A percentile compares a stretch with the other conserved stretches of the same genome.
Conservation (phyloP, 768 basidiomycete species). For the Coprinopsis sp. region DNA sequence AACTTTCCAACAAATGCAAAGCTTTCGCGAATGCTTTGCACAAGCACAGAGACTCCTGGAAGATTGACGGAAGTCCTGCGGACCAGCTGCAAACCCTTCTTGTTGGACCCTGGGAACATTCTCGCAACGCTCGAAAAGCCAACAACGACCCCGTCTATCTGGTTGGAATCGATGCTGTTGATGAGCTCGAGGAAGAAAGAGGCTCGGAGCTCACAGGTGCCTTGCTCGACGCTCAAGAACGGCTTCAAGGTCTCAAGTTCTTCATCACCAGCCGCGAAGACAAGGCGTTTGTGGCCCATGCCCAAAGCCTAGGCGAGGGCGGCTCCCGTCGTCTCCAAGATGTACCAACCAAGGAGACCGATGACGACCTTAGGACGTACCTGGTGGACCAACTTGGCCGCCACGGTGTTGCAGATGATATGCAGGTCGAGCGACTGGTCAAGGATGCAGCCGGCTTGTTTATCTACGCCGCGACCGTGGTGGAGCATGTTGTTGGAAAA, state of each 20-base stretch:
- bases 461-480: conserved; percentile 25
- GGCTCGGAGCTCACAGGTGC: conserved; percentile 15
- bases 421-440: conserved; percentile 11
- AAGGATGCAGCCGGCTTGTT: conserved; percentile 20
- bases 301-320: neutral
- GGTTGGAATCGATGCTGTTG: no score
- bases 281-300: neutral
- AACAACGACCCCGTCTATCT: conserved; percentile 10
- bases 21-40: conserved; percentile 16
- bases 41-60: conserved; percentile 4
- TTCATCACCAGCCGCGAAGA: no score
- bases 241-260: no score
- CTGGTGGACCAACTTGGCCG: neutral
- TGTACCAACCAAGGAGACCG: neutral
- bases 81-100: conserved; percentile 13
- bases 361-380: conserved; percentile 5
- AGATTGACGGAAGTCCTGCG: conserved; percentile 2
- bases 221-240: no score
- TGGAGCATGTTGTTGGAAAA: conserved; percentile 17
- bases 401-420: neutral
- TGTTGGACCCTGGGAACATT: conserved; percentile 13
- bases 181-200: conserved; percentile 14
- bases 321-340: conserved; percentile 6
- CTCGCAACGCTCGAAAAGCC: neutral
- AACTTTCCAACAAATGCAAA: no score